Percentiles rank a stretch among this genome's conserved stretches.
phyloP scores from a whole-genome alignment of 768 basidiomycete species.

The Rubroboletus pulcherrimus region DNA sequence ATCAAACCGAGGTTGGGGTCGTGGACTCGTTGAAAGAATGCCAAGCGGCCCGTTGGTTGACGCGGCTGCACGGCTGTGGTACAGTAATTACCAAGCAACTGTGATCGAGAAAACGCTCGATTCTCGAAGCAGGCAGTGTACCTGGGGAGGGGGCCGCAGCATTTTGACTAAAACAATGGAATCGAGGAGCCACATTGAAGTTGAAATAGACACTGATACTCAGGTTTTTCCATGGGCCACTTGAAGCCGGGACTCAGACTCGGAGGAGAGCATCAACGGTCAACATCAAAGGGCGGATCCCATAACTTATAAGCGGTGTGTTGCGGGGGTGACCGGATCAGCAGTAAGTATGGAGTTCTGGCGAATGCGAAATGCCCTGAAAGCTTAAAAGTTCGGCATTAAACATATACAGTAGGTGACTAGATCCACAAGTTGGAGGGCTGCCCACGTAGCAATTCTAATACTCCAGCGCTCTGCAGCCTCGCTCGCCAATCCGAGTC shows the following conservation, averaged over 20 bases:
- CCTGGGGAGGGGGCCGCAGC: background rate
- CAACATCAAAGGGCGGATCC: background rate
- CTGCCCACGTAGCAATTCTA: background rate
- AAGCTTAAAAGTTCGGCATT: background rate
- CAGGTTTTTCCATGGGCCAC: background rate
- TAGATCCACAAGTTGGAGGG: background rate
- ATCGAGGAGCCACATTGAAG: background rate
- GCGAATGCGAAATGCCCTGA: too few relatives aligned
- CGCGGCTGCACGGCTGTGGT: background rate
- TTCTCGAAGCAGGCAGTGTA: background rate
- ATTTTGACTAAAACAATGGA: background rate
- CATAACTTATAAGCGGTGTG: constrained; percentile 1
- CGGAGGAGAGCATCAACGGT: background rate
- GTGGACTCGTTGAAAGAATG: background rate
- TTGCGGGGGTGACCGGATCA: background rate
- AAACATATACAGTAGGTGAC: background rate
- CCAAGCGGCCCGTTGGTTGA: background rate
- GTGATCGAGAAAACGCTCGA: background rate
- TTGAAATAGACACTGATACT: background rate
- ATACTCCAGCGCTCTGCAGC: background rate
- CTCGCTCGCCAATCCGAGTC: background rate
- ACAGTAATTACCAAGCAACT: background rate
- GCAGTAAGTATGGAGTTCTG: background rate
- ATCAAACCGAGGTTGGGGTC: background rate
- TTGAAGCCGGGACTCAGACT: background rate